Conservation (phyloP, 106 monocot genomes). For the Gastrodia elata region DNA sequence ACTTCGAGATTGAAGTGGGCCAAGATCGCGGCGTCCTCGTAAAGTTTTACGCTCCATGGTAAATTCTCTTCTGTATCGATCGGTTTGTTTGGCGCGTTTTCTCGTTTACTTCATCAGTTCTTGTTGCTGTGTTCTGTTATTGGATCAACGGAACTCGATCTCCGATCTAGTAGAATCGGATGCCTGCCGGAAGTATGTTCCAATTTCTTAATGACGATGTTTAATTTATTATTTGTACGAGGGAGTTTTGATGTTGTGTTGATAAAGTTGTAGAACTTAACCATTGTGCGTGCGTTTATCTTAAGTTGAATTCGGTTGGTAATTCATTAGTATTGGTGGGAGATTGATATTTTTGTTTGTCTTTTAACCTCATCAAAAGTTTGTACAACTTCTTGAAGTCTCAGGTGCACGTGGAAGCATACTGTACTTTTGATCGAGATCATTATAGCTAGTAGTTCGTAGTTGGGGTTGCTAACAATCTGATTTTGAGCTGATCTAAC, state of each 20-base stretch:
- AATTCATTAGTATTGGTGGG: neutral
- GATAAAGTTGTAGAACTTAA: neutral
- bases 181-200: neutral
- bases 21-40: constrained; percentile 94
- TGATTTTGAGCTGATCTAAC: neutral
- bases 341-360: neutral
- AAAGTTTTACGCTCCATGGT: constrained; percentile 99
- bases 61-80: constrained; percentile 4
- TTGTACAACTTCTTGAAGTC: neutral
- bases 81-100: neutral
- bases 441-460: neutral
- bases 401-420: neutral
- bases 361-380: no score
- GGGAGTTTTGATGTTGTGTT: neutral
- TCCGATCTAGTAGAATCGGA: neutral
- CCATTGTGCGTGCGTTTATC: neutral
- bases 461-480: neutral
- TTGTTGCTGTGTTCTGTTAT: neutral
- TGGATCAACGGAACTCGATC: neutral
- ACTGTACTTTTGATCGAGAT: neutral
- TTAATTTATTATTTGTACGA: neutral
- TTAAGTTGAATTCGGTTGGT: neutral
- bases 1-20: constrained; percentile 93
- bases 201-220: neutral
- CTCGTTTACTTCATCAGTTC: neutral